phyloP scores from a whole-genome alignment of 163 green algal genomes.

The Trebouxia gelatinosa region DNA sequence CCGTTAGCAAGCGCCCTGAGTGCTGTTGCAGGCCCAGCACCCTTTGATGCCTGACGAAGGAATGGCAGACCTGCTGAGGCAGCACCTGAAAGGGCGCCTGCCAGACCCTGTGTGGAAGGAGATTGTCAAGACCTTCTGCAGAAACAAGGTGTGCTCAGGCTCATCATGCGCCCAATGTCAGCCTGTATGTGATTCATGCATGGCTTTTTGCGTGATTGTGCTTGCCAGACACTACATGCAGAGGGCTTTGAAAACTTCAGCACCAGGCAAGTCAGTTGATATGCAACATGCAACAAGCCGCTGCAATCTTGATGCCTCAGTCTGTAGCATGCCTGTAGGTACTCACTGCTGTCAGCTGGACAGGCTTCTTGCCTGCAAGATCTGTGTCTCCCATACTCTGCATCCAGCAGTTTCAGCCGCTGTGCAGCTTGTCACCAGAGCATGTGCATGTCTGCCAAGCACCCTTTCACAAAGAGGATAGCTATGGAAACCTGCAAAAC shows the following conservation, averaged over 20 bases:
- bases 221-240: too few relatives aligned
- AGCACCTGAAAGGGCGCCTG: conserved; percentile 2
- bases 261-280: too few relatives aligned
- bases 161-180: background rate
- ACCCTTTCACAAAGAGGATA: background rate
- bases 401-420: too few relatives aligned
- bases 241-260: too few relatives aligned
- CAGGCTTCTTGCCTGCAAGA: too few relatives aligned
- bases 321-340: background rate
- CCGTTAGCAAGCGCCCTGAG: too few relatives aligned
- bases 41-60: conserved; percentile 11
- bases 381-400: background rate
- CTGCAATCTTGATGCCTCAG: background rate
- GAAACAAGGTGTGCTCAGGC: conserved; percentile 1
- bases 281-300: too few relatives aligned
- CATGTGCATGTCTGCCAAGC: background rate
- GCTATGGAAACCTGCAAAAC: background rate
- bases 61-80: conserved; percentile 13
- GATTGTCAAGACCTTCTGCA: conserved; percentile 9
- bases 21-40: conserved; percentile 9
- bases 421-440: too few relatives aligned
- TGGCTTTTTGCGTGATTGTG: background rate
- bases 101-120: conserved; percentile 16
- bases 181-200: background rate
- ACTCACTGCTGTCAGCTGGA: too few relatives aligned